Evolutionary conservation across 371 early-diverging fungal genomes (phyloP).

Genomic region (Quaeritorhiza haematococci): DNA sequence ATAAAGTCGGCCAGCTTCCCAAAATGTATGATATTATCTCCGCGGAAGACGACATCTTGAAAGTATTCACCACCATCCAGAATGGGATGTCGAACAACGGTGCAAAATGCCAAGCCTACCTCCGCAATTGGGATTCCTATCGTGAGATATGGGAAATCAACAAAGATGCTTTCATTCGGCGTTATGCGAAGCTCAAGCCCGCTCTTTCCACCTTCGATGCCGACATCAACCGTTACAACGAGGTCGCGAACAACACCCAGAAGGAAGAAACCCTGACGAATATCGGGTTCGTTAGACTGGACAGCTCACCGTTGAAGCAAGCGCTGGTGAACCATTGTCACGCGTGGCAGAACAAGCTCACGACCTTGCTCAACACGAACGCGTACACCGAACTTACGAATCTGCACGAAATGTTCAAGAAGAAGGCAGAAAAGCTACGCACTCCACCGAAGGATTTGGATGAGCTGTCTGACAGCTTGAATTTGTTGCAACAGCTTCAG

Average conservation of each 20-base stretch:
- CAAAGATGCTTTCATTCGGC: slow-evolving; percentile 58
- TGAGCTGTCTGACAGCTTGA: slow-evolving; percentile 41
- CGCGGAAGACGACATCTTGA: slow-evolving; percentile 49
- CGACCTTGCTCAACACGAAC: slow-evolving; percentile 50
- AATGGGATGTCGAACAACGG: slow-evolving; percentile 51
- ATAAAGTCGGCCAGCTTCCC: neutral
- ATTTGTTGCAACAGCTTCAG: slow-evolving; percentile 40
- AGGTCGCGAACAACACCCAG: slow-evolving; percentile 58
- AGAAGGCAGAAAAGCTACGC: slow-evolving; percentile 35
- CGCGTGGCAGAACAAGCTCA: slow-evolving; percentile 53
- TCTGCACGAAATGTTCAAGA: slow-evolving; percentile 44
- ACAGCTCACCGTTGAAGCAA: slow-evolving; percentile 52
- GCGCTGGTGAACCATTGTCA: slow-evolving; percentile 51
- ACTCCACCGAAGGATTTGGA: slow-evolving; percentile 44
- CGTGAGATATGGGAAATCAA: slow-evolving; percentile 62
- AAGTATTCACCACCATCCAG: slow-evolving; percentile 46
- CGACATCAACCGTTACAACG: slow-evolving; percentile 57
- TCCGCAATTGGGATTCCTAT: slow-evolving; percentile 55
- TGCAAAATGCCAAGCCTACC: slow-evolving; percentile 43
- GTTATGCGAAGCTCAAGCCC: slow-evolving; percentile 57
- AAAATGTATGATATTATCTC: slow-evolving; percentile 44
- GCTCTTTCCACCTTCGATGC: slow-evolving; percentile 57
- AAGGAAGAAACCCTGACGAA: slow-evolving; percentile 56
- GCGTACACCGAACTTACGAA: slow-evolving; percentile 40
- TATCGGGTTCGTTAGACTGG: slow-evolving; percentile 50